Evolutionary conservation across 2,329 filamentous ascomycete genomes (phyloP), one percentile per base, ranked within the genome.

Genomic region (Verticillium tricorpus): DNA sequence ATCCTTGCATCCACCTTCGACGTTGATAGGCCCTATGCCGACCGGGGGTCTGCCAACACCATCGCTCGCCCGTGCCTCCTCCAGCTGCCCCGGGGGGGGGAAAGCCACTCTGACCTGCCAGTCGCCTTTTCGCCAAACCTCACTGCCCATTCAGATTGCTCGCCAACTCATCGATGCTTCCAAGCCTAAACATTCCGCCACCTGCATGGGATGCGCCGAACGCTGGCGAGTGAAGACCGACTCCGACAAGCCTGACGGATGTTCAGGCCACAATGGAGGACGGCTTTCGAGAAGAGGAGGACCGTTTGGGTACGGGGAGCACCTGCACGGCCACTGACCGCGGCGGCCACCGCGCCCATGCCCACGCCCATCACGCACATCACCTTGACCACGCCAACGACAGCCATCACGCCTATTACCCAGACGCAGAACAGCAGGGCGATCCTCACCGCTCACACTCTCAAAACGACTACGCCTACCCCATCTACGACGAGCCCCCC

Each of bases 261-360:
- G 77, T 74, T 73, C 45, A 74, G 72, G 73, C 73, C 72, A 79
- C 76, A 74, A 84, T 83, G 80, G 80, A 82, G 74, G 73, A 72
- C 71, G 75, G 72, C 72, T 75, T 73, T 72, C 74, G 72, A 74
- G 74, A 79, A 72, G 75, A 78, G 71, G 76, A 78, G 71, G 75
- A 74, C 71, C 72, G 70, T 70, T 70, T 69, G 68, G 68, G 68
- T 64, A 65, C 71, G 67, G 71, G 68, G 69, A 45, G 37, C 39
- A n/a, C n/a, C 34, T 28, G 57, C 57, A 58, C 57, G 69, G 61
- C 59, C 59, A 45, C 63, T 50, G 45, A 50, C n/a, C n/a, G 45
- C 62, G 56, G 58, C 31, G 50, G 58, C 61, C 57, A 22, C 58
- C 56, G 61, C 55, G 68, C 67, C 66, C 68, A 62, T 59, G 65